Percentiles rank a stretch among this genome's conserved stretches.
These are phyloP conservation scores for Chalaropsis thielavioides DNA, from an alignment of 2,329 filamentous ascomycete species.

Conservation along the genomic window DNA sequence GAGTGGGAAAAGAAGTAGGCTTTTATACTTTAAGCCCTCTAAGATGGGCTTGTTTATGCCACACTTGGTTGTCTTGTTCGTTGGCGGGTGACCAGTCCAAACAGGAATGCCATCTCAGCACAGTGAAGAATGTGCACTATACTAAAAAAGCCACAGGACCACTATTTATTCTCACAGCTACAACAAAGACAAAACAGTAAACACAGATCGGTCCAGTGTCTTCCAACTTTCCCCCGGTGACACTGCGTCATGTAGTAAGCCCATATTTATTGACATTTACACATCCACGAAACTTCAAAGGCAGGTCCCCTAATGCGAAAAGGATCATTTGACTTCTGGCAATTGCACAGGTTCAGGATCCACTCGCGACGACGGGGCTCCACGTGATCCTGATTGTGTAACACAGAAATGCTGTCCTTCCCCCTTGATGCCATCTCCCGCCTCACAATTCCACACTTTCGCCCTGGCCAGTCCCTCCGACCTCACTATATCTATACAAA, in stretches of 20 bases:
- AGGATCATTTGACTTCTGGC: slow-evolving; percentile 1
- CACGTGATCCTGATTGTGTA: not conserved
- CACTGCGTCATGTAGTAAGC: not conserved
- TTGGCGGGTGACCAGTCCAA: not conserved
- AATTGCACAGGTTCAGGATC: not conserved
- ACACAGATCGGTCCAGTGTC: not conserved
- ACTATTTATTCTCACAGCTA: not conserved
- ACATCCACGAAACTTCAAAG: not conserved
- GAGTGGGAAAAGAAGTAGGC: not conserved
- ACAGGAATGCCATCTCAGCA: not conserved
- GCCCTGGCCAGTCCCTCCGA: not conserved
- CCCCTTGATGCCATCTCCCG: not conserved
- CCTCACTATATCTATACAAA: not conserved
- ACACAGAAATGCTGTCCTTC: not conserved
- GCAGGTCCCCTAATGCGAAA: not conserved
- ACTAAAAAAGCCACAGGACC: not conserved
- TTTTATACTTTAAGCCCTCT: not conserved
- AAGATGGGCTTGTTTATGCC: not conserved
- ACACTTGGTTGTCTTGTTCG: not conserved
- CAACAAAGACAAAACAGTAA: not conserved
- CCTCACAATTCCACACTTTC: not conserved
- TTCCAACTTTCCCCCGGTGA: not conserved
- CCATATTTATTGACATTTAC: not conserved
- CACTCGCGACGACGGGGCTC: not conserved
- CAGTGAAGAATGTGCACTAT: not conserved